Evolutionary conservation across 2,329 filamentous ascomycete species (phyloP).

Genomic region (Colletotrichum agaves): DNA sequence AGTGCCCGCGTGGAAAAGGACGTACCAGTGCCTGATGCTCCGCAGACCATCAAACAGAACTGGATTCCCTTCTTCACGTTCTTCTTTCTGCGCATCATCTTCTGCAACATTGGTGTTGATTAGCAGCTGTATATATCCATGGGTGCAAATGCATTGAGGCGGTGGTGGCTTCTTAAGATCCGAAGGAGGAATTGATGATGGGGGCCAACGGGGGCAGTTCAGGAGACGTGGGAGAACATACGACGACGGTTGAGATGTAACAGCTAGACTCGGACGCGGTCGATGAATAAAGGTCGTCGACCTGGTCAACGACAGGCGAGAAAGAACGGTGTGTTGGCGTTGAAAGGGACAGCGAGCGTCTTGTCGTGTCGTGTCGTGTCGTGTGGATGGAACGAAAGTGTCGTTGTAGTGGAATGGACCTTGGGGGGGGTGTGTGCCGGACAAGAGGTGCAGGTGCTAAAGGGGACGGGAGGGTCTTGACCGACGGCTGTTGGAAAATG

Average conservation of each 20-base stretch:
- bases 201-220: constrained; percentile 17
- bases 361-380: constrained; percentile 32
- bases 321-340: constrained; percentile 24
- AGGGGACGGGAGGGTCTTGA: constrained; percentile 40
- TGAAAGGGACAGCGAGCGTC: constrained; percentile 29
- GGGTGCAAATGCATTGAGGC: constrained; percentile 25
- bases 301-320: constrained; percentile 23
- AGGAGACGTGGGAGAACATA: constrained; percentile 30
- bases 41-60: constrained; percentile 99
- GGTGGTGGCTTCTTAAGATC: constrained; percentile 19
- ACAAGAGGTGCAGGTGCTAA: constrained; percentile 37
- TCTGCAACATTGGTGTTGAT: constrained; percentile 59
- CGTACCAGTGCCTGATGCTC: constrained; percentile 96
- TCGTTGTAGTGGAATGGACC: constrained; percentile 36
- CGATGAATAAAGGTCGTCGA: constrained; percentile 21
- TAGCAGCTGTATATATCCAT: constrained; percentile 41
- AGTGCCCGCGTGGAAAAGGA: constrained; percentile 41
- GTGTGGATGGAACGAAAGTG: constrained; percentile 32
- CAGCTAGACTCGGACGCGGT: constrained; percentile 21
- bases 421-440: constrained; percentile 28
- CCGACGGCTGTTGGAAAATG: constrained; percentile 44
- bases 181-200: constrained; percentile 27
- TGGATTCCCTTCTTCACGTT: constrained; percentile 99
- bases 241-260: constrained; percentile 28
- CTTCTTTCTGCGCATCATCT: constrained; percentile 99